Base-by-base conservation (phyloP, 2,329 filamentous ascomycete genomes). In the Pseudofabraea citricarpa region DNA sequence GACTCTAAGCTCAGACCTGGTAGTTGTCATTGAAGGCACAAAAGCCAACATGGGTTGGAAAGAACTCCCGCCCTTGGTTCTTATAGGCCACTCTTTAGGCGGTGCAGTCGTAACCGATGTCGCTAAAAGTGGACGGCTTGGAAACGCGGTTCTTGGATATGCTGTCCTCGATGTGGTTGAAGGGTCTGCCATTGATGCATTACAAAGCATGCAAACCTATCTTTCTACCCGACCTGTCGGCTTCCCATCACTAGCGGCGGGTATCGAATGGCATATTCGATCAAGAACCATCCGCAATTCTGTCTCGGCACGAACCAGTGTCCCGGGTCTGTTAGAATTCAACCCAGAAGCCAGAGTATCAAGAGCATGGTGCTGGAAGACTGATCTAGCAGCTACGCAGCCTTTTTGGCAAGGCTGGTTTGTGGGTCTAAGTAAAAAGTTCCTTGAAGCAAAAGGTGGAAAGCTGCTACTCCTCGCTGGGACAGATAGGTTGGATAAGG, bases 391-490 rank as follows among this genome's bases (percentile, higher is more conserved):
- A 0, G 79, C 80, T 27, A 97, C 93, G 7, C 85, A 94, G 58
- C 81, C 86, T 1, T 97, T 90, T 64, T 98, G 91, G 91, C 84
- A 93, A 63, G 85, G 81, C 52, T 98, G 91, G 91, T 97, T 96
- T 59, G 74, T 79, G 9, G 90, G 90, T 0, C 73, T 97, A 56
- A 95, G 88, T 63, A 79, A 79, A 56, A 95, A 95, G 66, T 98
- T 97, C 60, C 72, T 96, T 33, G 75, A 74, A 41, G 87, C 86
- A 0, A 81, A 77, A 49, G 90, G 88, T 21, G 90, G 90, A 7
- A 96, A 96, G 64, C 64, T 95, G 48, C 68, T 96, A 40, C 67
- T 96, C 40, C 74, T 96, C 23, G 91, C 90, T 3, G 90, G 90
- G 15, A 95, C 90, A 9, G 91, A 96, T 67, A 75, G 90, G 38